Evolutionary conservation across 495 filamentous ascomycete species (phyloP).

Genomic region (Aspergillus haitiensis): DNA sequence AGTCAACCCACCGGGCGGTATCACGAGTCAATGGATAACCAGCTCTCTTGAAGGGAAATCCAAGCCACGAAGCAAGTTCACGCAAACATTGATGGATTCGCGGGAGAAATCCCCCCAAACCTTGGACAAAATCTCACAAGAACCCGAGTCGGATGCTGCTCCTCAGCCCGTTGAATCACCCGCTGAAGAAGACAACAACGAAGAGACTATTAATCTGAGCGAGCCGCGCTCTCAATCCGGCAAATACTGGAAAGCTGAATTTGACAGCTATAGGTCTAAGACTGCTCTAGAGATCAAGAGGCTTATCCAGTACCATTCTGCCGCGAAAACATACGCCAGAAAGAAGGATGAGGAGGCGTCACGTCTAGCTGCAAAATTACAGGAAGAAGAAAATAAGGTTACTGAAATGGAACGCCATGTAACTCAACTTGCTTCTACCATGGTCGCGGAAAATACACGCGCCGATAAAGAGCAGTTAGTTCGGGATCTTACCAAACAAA

Average conservation of each 20-base stretch:
- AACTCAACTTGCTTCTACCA: conserved; percentile 57
- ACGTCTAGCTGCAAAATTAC: conserved; percentile 68
- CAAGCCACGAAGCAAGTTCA: conserved; percentile 47
- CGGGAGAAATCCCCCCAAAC: conserved; percentile 39
- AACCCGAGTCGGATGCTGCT: conserved; percentile 16
- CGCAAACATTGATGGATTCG: conserved; percentile 47
- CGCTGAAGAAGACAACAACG: conserved; percentile 39
- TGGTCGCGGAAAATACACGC: conserved; percentile 48
- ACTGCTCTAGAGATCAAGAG: conserved; percentile 78
- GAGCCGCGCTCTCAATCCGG: conserved; percentile 82
- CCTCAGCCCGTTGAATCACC: conserved; percentile 9
- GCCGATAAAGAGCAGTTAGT: conserved; percentile 51
- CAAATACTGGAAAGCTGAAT: conserved; percentile 91
- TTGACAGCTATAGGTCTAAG: conserved; percentile 75
- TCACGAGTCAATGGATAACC: conserved; percentile 64
- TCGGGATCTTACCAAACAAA: conserved; percentile 65
- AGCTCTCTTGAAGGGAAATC: conserved; percentile 52
- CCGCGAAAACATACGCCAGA: conserved; percentile 85
- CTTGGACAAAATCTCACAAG: conserved; percentile 17
- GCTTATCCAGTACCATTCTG: conserved; percentile 74
- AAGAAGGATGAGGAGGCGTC: conserved; percentile 83
- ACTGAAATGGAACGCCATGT: conserved; percentile 56
- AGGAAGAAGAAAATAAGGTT: conserved; percentile 59
- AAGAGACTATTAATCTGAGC: conserved; percentile 74
- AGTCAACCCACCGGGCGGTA: conserved; percentile 53